Base-by-base conservation (phyloP, 208 protist species). In the Hexamita inflata region DNA sequence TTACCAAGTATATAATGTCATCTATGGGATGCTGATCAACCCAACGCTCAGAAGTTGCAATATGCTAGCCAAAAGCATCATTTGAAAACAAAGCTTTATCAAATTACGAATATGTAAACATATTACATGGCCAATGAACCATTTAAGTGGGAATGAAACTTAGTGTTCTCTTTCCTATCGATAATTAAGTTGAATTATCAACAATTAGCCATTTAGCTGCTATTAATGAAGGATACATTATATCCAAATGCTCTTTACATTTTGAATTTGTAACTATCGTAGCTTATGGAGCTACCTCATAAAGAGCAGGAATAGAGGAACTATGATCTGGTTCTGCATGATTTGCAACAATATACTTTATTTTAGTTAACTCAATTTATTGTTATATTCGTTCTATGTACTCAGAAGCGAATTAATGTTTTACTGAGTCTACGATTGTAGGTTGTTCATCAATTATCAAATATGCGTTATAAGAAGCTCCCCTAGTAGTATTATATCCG, bases 11-110 rank as follows among this genome's bases (percentile, higher is more conserved):
- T 34, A 70, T 70, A 40, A 70, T 34, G 9, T 45, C 19, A n/a
- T 2, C 9, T 42, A 70, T 24, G 32, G 26, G 30, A 34, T 19
- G 38, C 35, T 70, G 19, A 38, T 70, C 64, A 7, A 34, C 64
- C 64, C 64, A 70, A 15, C 64, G n/a, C 9, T 45, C 38, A 30
- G 32, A 70, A 4, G 64, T 45, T n/a, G 64, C 64, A 45, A 42
- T 42, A 70, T 70, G 64, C 35, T 70, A 38, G n/a, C 64, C 64
- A 70, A 70, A 70, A 11, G 11, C 9, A 38, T 70, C 64, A n/a
- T 45, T 70, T 19, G 64, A 70, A 38, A 70, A 70, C 11, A 70
- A 34, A 70, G 42, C n/a, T 19, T 70, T 13, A 24, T 70, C 35
- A n/a, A 45, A 15, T 11, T 15, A 4, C 4, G 4, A 70, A 45